These are phyloP conservation scores for Sphagnum fallax DNA, from an alignment of 228 moss, liverwort and hornwort genomes.

Conservation along the genomic window DNA sequence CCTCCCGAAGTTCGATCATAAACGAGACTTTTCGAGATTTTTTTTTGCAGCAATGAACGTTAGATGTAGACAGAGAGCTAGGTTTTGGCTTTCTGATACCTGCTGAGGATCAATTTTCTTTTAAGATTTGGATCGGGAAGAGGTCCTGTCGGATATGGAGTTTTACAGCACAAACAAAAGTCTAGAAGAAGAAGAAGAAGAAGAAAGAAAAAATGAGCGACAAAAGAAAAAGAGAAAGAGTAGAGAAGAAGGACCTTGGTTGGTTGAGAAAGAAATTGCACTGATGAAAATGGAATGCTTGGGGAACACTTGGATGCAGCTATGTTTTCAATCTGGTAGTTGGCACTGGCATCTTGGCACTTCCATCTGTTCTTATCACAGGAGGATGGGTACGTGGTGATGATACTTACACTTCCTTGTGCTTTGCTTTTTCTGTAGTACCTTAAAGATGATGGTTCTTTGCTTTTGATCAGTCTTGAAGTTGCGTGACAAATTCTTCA, in stretches of 20 bases:
- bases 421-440: too few species aligned
- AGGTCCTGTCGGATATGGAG: background rate
- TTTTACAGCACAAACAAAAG: background rate
- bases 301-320: conserved; percentile 39
- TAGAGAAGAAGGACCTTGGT: background rate
- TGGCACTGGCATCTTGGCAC: conserved; percentile 89
- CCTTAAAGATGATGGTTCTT: too few species aligned
- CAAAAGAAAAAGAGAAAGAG: background rate
- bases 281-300: background rate
- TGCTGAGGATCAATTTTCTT: too few species aligned
- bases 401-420: too few species aligned
- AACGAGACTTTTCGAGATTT: background rate
- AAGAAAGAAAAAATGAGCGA: background rate
- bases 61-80: too few species aligned
- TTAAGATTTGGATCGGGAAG: too few species aligned
- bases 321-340: conserved; percentile 97
- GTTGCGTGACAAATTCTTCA: too few species aligned
- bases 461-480: too few species aligned
- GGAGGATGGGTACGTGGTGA: conserved; percentile 82
- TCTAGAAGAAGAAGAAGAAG: background rate
- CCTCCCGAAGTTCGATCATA: background rate
- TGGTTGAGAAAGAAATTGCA: background rate
- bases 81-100: too few species aligned
- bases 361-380: conserved; percentile 86
- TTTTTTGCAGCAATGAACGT: background rate